These are phyloP conservation scores for Fomitopsis schrenkii DNA, from an alignment of 1,284 basidiomycete species.

Conservation along the genomic window DNA sequence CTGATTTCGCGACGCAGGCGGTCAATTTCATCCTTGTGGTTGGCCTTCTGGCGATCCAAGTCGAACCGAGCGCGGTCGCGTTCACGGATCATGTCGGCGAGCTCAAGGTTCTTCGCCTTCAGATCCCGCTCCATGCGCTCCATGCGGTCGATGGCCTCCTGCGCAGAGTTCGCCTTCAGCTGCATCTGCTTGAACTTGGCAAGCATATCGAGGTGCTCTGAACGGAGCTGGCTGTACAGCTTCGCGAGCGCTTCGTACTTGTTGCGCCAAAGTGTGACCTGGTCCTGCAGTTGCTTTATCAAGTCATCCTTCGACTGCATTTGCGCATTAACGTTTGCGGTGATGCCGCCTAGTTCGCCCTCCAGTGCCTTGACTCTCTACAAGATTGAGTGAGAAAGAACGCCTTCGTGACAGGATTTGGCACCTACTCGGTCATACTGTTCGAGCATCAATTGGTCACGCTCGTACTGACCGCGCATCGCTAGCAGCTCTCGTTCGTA, in stretches of 20 bases:
- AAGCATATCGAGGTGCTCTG: slow-evolving; percentile 97
- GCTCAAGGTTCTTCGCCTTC: slow-evolving; percentile 96
- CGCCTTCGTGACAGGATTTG: not conserved
- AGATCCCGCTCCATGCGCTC: slow-evolving; percentile 98
- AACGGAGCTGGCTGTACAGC: slow-evolving; percentile 95
- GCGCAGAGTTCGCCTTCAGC: slow-evolving; percentile 96
- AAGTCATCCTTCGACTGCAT: slow-evolving; percentile 93
- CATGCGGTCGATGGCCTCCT: slow-evolving; percentile 99
- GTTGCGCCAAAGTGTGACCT: slow-evolving; percentile 95
- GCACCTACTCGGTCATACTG: slow-evolving; percentile 88
- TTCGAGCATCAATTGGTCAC: slow-evolving; percentile 96
- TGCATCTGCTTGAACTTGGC: slow-evolving; percentile 97
- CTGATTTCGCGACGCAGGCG: slow-evolving; percentile 89
- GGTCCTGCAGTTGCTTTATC: slow-evolving; percentile 94
- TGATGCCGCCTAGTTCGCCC: slow-evolving; percentile 80
- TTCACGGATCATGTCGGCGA: slow-evolving; percentile 99
- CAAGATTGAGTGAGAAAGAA: slow-evolving; percentile 2
- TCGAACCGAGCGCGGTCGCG: slow-evolving; percentile 96
- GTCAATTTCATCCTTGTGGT: slow-evolving; percentile 95
- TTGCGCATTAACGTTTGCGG: slow-evolving; percentile 83
- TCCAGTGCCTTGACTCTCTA: slow-evolving; percentile 96
- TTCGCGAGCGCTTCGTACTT: slow-evolving; percentile 99
- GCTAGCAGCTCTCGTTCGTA: slow-evolving; percentile 89
- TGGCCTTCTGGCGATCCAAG: slow-evolving; percentile 91
- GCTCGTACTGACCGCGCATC: slow-evolving; percentile 96